Evolutionary conservation across 495 filamentous ascomycete species (phyloP), one percentile per base, ranked within the genome.

Genomic region (Penicillium steckii): DNA sequence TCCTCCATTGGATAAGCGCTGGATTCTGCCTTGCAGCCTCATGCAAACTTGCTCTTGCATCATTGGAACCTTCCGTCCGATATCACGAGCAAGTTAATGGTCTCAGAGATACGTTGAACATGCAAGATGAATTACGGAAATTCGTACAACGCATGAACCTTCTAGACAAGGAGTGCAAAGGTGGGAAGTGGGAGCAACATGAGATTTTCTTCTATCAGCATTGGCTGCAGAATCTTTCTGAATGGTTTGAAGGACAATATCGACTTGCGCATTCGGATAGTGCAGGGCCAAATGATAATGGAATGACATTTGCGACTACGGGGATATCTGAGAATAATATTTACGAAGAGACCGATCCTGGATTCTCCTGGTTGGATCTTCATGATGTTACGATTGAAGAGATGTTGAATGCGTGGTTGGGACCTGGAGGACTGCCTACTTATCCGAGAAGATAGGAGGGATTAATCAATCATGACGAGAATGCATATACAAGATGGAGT

Each of bases 201-300:
- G 52, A 48, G 35, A 44, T 44, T 27, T 55, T 48, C 38, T 48
- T 48, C 32, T 55, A 55, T 22, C 37, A 40, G 29, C 38, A 55
- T 12, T 55, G 52, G 52, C 38, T 55, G 26, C 45, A 38, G 37
- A 43, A 42, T 29, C 44, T 55, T 44, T 25, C 26, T 37, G 52
- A 55, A 35, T 55, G 52, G 52, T 55, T 55, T 48, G 52, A 48
- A 43, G 52, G 30, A 26, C 48, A 55, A 44, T 49, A 55, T 48
- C 52, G 52, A 27, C 37, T 48, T 44, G 52, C 52, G 29, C 37
- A 48, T 17, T 43, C 46, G 32, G 52, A 55, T 43, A 46, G 48
- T 26, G 30, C 42, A 21, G 48, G 44, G 29, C 43, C 38, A 33
- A 51, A 56, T 46, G 43, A 30, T 43, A 19, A 33, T 47, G 46